Evolutionary conservation across 2,329 filamentous ascomycete genomes (phyloP).

Genomic region (Cordyceps militaris): DNA sequence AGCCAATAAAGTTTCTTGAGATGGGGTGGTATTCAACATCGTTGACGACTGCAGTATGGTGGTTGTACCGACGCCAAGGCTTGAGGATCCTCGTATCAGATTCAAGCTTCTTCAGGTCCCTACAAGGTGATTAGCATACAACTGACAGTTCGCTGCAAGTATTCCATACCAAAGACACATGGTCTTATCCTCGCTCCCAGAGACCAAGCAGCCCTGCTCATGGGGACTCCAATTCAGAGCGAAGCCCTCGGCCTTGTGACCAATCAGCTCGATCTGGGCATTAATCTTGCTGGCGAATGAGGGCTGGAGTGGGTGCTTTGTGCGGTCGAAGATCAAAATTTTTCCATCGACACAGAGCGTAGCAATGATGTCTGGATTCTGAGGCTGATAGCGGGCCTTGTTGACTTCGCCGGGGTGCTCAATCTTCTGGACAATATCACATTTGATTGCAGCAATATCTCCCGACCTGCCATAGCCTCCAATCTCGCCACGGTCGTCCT

Average conservation of each 20-base stretch:
- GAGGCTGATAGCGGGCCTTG: conserved; percentile 95
- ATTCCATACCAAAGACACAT: conserved; percentile 74
- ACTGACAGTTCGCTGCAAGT: background rate
- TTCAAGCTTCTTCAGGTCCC: conserved; percentile 73
- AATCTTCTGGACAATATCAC: conserved; percentile 91
- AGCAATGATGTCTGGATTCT: conserved; percentile 94
- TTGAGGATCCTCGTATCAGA: conserved; percentile 63
- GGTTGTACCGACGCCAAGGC: conserved; percentile 69
- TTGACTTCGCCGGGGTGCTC: conserved; percentile 96
- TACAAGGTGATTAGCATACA: conserved; percentile 26
- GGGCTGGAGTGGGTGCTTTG: conserved; percentile 79
- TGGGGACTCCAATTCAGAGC: conserved; percentile 90
- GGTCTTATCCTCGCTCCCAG: conserved; percentile 86
- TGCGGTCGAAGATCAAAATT: conserved; percentile 90
- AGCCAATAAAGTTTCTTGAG: conserved; percentile 78
- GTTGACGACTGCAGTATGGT: conserved; percentile 88
- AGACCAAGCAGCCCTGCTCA: conserved; percentile 71
- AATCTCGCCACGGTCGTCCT: conserved; percentile 87
- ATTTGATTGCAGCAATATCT: conserved; percentile 69
- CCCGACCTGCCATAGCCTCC: conserved; percentile 78
- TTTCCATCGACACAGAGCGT: conserved; percentile 83
- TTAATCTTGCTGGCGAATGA: conserved; percentile 56
- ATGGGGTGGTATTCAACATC: conserved; percentile 94
- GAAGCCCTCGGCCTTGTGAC: conserved; percentile 85
- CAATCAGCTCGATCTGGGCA: conserved; percentile 76